Conservation (phyloP, 768 basidiomycete genomes). For the Lactarius quietus region DNA sequence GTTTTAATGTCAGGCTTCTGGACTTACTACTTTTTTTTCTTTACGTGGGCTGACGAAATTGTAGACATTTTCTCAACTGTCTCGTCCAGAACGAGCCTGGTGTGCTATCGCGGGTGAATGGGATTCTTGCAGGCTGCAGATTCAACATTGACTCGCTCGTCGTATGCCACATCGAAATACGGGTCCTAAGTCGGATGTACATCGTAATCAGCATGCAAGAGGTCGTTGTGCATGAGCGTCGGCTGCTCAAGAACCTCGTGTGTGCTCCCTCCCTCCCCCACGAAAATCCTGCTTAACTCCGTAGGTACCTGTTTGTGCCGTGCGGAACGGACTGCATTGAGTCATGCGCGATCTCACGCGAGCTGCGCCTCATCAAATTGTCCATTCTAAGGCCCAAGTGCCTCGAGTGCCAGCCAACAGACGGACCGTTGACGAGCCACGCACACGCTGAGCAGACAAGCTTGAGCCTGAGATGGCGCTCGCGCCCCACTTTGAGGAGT, state of each 20-base stretch:
- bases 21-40: conserved; percentile 1
- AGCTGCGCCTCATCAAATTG: conserved; percentile 91
- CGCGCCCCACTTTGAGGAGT: conserved; percentile 75
- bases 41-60: not conserved
- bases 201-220: conserved; percentile 96
- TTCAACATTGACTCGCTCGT: conserved; percentile 99
- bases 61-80: conserved; percentile 92
- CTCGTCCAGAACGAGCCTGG: conserved; percentile 99
- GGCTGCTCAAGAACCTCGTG: conserved; percentile 95
- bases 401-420: conserved; percentile 84
- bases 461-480: conserved; percentile 66
- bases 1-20: not conserved
- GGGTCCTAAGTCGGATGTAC: conserved; percentile 96
- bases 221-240: conserved; percentile 93
- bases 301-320: conserved; percentile 99
- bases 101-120: conserved; percentile 96
- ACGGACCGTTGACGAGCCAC: conserved; percentile 79
- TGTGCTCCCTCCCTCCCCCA: conserved; percentile 35
- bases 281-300: not conserved
- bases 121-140: conserved; percentile 93
- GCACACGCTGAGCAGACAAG: conserved; percentile 47
- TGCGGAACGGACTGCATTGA: conserved; percentile 97
- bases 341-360: conserved; percentile 86
- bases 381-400: conserved; percentile 98
- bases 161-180: conserved; percentile 95